phyloP scores from a whole-genome alignment of 2,329 filamentous ascomycete species.

The Hirsutella rhossiliensis region DNA sequence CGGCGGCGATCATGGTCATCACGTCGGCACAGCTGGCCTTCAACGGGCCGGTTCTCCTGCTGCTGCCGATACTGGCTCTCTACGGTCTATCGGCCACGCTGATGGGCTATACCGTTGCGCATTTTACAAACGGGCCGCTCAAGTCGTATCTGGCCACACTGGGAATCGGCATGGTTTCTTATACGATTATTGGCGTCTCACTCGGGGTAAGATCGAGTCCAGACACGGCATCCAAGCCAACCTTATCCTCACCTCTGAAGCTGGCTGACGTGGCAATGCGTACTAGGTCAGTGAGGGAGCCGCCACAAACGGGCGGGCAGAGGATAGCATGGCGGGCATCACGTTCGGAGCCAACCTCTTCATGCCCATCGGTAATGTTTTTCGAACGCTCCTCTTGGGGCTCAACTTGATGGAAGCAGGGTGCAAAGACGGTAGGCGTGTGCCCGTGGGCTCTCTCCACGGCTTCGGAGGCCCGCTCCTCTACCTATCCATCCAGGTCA shows the following conservation, averaged over 20 bases:
- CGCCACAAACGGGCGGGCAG: slow-evolving; percentile 1
- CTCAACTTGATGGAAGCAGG: slow-evolving; percentile 69
- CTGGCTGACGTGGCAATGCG: background rate
- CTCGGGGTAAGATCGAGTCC: slow-evolving; percentile 24
- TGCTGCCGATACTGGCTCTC: slow-evolving; percentile 64
- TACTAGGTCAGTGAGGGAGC: background rate
- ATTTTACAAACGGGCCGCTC: slow-evolving; percentile 53
- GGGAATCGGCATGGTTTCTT: slow-evolving; percentile 53
- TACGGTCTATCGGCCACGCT: slow-evolving; percentile 66
- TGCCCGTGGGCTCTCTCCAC: slow-evolving; percentile 54
- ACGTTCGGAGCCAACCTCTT: slow-evolving; percentile 9
- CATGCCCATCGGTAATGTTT: slow-evolving; percentile 31
- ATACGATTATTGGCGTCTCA: slow-evolving; percentile 56
- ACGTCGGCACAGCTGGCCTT: slow-evolving; percentile 27
- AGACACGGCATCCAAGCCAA: background rate
- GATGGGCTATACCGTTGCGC: slow-evolving; percentile 51
- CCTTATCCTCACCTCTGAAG: background rate
- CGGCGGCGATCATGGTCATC: slow-evolving; percentile 30
- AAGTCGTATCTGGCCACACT: slow-evolving; percentile 57
- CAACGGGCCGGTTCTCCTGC: slow-evolving; percentile 62
- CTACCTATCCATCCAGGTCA: slow-evolving; percentile 61
- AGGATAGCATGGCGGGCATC: slow-evolving; percentile 6
- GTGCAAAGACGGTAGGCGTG: slow-evolving; percentile 47
- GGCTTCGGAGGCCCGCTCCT: slow-evolving; percentile 68
- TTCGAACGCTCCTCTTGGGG: slow-evolving; percentile 58